A percentile compares a stretch with the other conserved stretches of the same genome.
Conservation (phyloP, 805 yeast genomes). For the Lipomyces japonicus region DNA sequence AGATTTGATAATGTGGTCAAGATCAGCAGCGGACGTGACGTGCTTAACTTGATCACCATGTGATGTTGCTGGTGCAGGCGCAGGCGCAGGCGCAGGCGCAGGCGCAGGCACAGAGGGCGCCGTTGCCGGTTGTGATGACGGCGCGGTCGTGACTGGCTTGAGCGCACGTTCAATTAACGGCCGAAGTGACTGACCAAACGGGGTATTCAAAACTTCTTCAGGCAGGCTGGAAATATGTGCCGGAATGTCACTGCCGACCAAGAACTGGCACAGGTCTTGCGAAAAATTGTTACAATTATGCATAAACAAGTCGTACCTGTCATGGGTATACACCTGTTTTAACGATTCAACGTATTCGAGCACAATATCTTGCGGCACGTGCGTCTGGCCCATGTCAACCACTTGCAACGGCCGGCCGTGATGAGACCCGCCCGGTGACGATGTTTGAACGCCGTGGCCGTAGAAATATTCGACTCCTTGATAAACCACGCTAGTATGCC, state of each 20-base stretch:
- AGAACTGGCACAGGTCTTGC: constrained; percentile 53
- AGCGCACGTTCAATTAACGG: constrained; percentile 36
- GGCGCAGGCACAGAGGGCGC: neutral
- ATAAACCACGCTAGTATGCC: constrained; percentile 59
- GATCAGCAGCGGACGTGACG: constrained; percentile 13
- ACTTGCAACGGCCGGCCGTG: constrained; percentile 57
- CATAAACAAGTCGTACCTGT: constrained; percentile 53
- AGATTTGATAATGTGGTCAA: constrained; percentile 17
- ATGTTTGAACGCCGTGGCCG: constrained; percentile 54
- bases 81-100: neutral
- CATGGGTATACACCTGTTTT: constrained; percentile 45
- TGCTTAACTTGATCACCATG: constrained; percentile 14
- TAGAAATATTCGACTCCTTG: constrained; percentile 55
- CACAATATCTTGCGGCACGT: constrained; percentile 50
- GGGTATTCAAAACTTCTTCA: constrained; percentile 47
- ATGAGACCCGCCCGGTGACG: constrained; percentile 52
- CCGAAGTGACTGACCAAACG: constrained; percentile 49
- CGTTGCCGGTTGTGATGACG: constrained; percentile 1
- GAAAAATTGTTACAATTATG: constrained; percentile 70
- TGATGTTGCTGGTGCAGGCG: neutral
- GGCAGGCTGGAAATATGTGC: constrained; percentile 52
- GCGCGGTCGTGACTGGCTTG: constrained; percentile 32
- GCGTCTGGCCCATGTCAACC: constrained; percentile 52
- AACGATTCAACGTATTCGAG: constrained; percentile 53
- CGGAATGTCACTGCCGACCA: constrained; percentile 56